Evolutionary conservation across 805 yeast genomes (phyloP).

Genomic region (Wickerhamomyces xylosicus): DNA sequence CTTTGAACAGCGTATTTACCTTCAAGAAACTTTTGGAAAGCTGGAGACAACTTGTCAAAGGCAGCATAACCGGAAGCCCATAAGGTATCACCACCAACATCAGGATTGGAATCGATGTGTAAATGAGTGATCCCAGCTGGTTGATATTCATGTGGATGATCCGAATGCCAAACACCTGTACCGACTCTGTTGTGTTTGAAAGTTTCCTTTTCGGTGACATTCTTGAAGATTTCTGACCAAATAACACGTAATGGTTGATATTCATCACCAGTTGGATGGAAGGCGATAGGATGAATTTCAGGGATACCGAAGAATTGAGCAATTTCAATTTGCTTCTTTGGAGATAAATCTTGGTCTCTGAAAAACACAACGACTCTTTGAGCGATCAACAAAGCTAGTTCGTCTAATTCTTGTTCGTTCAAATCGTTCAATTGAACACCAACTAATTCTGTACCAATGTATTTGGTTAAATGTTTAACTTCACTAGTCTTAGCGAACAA

Average conservation of each 20-base stretch:
- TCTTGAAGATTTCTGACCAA: slow-evolving; percentile 20
- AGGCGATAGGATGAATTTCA: slow-evolving; percentile 28
- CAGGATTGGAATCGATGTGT: slow-evolving; percentile 37
- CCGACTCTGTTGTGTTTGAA: slow-evolving; percentile 12
- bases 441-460: slow-evolving; percentile 36
- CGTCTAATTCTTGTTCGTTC: slow-evolving; percentile 31
- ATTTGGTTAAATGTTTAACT: slow-evolving; percentile 30
- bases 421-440: slow-evolving; percentile 34
- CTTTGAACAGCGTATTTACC: slow-evolving; percentile 36
- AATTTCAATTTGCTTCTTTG: slow-evolving; percentile 29
- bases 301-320: slow-evolving; percentile 36
- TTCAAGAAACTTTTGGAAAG: slow-evolving; percentile 37
- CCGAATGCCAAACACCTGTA: slow-evolving; percentile 35
- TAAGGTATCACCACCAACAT: slow-evolving; percentile 41
- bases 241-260: slow-evolving; percentile 23
- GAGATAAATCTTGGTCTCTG: slow-evolving; percentile 34
- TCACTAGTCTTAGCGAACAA: slow-evolving; percentile 27
- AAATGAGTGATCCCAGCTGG: slow-evolving; percentile 45
- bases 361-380: slow-evolving; percentile 39
- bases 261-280: slow-evolving; percentile 22
- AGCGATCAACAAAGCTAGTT: slow-evolving; percentile 35
- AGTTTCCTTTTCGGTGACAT: slow-evolving; percentile 9
- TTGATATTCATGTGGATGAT: slow-evolving; percentile 40
- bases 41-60: slow-evolving; percentile 43
- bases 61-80: slow-evolving; percentile 50